Conservation (phyloP, 306 rosid species). For the Chamaecrista fasciculata region DNA sequence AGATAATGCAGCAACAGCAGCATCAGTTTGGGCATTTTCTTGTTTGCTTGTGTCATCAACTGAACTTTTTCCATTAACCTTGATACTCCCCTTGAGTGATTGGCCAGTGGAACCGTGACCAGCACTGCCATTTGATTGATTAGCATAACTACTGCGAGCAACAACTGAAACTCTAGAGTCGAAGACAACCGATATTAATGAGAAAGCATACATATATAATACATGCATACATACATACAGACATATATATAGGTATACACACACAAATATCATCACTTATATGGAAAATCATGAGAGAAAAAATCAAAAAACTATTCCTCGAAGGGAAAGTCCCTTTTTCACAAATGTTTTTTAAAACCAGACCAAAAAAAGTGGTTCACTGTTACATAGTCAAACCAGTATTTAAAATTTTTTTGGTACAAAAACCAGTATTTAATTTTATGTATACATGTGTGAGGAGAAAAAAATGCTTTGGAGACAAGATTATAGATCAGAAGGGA, state of each 20-base stretch:
- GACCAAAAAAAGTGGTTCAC: no score
- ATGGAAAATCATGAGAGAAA: neutral
- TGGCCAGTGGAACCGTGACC: constrained; percentile 31
- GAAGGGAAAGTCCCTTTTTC: neutral
- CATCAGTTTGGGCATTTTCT: constrained; percentile 43
- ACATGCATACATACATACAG: no score
- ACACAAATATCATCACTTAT: neutral
- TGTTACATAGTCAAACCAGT: no score
- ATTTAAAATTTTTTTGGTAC: no score
- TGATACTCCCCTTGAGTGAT: constrained; percentile 26
- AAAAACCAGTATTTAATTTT: no score
- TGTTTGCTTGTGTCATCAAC: constrained; percentile 30
- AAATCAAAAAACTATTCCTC: neutral
- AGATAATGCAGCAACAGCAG: constrained; percentile 34
- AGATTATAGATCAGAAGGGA: neutral
- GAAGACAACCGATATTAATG: constrained; percentile 2
- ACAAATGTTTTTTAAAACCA: neutral
- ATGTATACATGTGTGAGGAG: neutral
- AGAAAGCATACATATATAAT: neutral
- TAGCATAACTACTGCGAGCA: constrained; percentile 40
- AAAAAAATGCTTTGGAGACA: no score
- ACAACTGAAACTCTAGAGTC: constrained; percentile 48
- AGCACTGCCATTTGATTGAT: constrained; percentile 53
- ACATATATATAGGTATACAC: no score
- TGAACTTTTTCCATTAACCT: constrained; percentile 37